Evolutionary conservation across 768 basidiomycete species (phyloP), one percentile per base, ranked within the genome.

Genomic region (Gelatoporia subvermispora): DNA sequence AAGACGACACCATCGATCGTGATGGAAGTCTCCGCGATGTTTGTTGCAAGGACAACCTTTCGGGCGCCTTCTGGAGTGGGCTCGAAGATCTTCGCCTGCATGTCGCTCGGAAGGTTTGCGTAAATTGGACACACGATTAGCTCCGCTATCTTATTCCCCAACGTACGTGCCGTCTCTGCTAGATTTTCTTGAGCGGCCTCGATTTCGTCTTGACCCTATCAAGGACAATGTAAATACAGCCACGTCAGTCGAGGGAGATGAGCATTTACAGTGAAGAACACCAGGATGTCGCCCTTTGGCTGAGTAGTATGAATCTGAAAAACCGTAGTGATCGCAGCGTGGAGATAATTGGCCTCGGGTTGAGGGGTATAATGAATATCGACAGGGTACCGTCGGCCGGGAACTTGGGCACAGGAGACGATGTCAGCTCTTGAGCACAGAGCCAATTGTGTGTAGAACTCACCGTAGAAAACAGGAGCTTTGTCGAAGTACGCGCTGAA

Each of bases 271-370:
- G 96, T 99, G 48, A 99, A 74, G 74, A 99, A 99, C 7, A 99
- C 93, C 20, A 99, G 77, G 55, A 99, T 93, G 62, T 99, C 96
- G 17, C 96, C 96, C 61, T 90, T 91, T 1, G 94, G 93, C 56
- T 98, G 96, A 1, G 96, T 97, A 2, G 94, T 98, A 65, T 99
- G 96, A 35, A 98, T 98, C 66, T 99, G 96, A 70, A 99, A 96
- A 23, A 98, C 84, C 9, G 96, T 99, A 1, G 96, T 99, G 64
- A 99, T 95, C 35, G 96, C 91, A 17, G 96, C 96, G 62, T 98
- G 94, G 20, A 98, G 82, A 62, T 98, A 99, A 65, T 98, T 98
- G 38, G 96, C 96, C 72, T 99, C 96, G 8, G 96, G 96, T 65
- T 98, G 96, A 18, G 95, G 94, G 9, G 96, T 99, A 67, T 98